A percentile compares a stretch with the other conserved stretches of the same genome.
phyloP scores from a whole-genome alignment of 1,139 yeast genomes.

The Kodamaea suecica region DNA sequence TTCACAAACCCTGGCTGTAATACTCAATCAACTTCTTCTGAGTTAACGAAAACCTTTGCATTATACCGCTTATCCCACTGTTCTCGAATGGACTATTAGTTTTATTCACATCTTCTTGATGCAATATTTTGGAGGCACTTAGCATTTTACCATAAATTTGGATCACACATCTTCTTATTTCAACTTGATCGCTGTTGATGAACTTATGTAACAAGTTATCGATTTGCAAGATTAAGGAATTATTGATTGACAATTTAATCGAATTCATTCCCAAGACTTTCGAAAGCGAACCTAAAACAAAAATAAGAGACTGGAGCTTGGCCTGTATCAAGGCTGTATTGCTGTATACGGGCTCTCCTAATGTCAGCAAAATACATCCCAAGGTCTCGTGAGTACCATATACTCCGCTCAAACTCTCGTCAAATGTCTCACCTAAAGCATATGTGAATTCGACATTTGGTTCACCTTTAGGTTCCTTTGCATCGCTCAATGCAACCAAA shows the following conservation, averaged over 20 bases:
- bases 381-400: constrained; percentile 23
- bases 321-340: neutral
- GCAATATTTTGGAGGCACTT: constrained; percentile 17
- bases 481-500: constrained; percentile 19
- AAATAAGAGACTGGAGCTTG: constrained; percentile 12
- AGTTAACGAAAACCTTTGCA: constrained; percentile 28
- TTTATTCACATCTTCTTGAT: constrained; percentile 8
- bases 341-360: constrained; percentile 7
- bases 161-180: constrained; percentile 39
- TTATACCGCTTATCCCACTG: constrained; percentile 20
- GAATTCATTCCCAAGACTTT: constrained; percentile 23
- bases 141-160: constrained; percentile 40
- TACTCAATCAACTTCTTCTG: constrained; percentile 39
- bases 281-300: constrained; percentile 22
- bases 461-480: constrained; percentile 3
- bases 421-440: constrained; percentile 27
- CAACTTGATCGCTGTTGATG: constrained; percentile 33
- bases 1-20: constrained; percentile 22
- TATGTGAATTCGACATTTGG: constrained; percentile 14
- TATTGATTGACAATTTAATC: constrained; percentile 19
- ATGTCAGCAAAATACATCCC: constrained; percentile 12
- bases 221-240: constrained; percentile 22
- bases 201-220: constrained; percentile 28
- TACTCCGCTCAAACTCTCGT: constrained; percentile 30
- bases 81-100: constrained; percentile 11